Percentiles rank a stretch among this genome's conserved stretches.
Conservation (phyloP, 805 yeast genomes). For the Kodamaea jinghongensis region DNA sequence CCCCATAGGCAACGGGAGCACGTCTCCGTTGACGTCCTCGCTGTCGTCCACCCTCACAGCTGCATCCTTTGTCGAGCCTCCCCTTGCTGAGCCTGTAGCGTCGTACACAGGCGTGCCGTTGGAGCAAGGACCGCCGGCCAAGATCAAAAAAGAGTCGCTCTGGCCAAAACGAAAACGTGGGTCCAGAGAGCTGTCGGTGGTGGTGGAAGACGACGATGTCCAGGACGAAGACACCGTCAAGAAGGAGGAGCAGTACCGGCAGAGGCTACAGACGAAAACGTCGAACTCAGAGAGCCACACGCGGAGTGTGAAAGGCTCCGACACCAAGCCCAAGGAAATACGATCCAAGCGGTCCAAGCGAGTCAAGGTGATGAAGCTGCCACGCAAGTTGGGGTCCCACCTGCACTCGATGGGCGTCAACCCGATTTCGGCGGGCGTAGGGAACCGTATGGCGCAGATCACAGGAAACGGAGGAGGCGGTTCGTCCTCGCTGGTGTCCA, state of each 20-base stretch:
- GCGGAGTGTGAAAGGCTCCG: background rate
- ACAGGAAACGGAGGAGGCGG: no score
- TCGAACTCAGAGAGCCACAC: background rate
- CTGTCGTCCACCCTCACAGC: background rate
- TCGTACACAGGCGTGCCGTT: slow-evolving; percentile 72
- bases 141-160: slow-evolving; percentile 52
- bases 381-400: slow-evolving; percentile 2
- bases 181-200: slow-evolving; percentile 16
- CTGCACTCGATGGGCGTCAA: background rate
- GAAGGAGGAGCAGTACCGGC: background rate
- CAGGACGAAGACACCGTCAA: slow-evolving; percentile 1
- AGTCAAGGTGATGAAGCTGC: slow-evolving; percentile 6
- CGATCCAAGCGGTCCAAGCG: slow-evolving; percentile 14
- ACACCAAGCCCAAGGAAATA: slow-evolving; percentile 5
- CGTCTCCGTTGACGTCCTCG: background rate
- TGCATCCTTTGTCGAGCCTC: slow-evolving; percentile 56
- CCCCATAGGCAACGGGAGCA: background rate
- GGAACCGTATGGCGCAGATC: no score
- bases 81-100: slow-evolving; percentile 50
- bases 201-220: slow-evolving; percentile 14
- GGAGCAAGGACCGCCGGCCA: slow-evolving; percentile 63
- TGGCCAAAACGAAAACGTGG: slow-evolving; percentile 41
- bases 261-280: background rate
- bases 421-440: background rate
- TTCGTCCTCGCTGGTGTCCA: no score